phyloP scores from a whole-genome alignment of 1,139 yeast genomes.

The Zygosaccharomyces sapae region DNA sequence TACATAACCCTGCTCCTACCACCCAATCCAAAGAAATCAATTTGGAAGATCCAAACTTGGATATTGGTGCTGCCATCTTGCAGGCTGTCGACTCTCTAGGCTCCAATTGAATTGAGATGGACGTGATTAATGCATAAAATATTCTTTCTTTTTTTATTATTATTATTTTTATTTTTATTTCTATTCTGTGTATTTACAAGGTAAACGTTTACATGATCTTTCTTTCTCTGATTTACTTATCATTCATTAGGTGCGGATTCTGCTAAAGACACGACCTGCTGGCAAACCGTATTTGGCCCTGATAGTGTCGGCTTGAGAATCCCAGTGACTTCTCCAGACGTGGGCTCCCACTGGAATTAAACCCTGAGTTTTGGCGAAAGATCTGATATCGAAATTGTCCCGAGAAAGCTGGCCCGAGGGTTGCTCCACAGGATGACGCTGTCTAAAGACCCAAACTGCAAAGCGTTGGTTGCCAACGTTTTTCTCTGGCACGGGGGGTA shows the following conservation, averaged over 20 bases:
- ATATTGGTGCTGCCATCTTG: constrained; percentile 56
- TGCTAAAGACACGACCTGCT: constrained; percentile 68
- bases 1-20: constrained; percentile 40
- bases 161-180: neutral
- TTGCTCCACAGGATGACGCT: constrained; percentile 34
- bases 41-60: constrained; percentile 88
- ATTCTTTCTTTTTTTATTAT: constrained; percentile 1
- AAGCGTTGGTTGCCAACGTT: constrained; percentile 80
- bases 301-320: constrained; percentile 63
- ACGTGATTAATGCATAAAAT: constrained; percentile 2
- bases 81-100: constrained; percentile 44
- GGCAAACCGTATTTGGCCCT: constrained; percentile 70
- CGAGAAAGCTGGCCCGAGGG: constrained; percentile 32
- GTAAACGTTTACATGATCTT: neutral
- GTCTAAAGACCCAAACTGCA: constrained; percentile 88
- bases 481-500: constrained; percentile 87
- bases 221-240: neutral
- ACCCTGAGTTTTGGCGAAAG: constrained; percentile 51
- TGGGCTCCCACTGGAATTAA: constrained; percentile 85
- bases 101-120: constrained; percentile 2
- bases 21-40: constrained; percentile 46
- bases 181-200: constrained; percentile 2
- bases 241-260: constrained; percentile 39
- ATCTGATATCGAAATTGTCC: constrained; percentile 65
- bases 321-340: constrained; percentile 85